These are phyloP conservation scores for Serpula lacrymans DNA, from an alignment of 768 basidiomycete genomes.

Conservation along the genomic window DNA sequence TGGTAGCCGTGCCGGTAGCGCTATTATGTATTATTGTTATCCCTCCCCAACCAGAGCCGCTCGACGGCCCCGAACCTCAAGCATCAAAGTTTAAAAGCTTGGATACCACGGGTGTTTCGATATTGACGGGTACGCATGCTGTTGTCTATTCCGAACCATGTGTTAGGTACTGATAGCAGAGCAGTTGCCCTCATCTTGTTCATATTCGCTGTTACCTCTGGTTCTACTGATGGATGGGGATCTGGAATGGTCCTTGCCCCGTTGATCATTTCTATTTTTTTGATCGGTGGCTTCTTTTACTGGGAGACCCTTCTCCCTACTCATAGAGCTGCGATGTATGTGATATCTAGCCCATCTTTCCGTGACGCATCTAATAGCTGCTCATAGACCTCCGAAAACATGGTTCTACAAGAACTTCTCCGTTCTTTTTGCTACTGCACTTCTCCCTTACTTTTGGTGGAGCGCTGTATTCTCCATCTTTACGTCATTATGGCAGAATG, in stretches of 20 bases:
- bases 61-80: background rate
- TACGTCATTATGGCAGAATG: conserved; percentile 38
- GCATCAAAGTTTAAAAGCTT: conserved; percentile 26
- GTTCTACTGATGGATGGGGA: conserved; percentile 48
- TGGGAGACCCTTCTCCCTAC: conserved; percentile 43
- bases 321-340: conserved; percentile 42
- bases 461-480: conserved; percentile 28
- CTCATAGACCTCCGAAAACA: conserved; percentile 35
- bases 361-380: background rate
- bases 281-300: conserved; percentile 43
- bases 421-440: conserved; percentile 34
- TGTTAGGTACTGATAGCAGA: background rate
- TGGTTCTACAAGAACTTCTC: conserved; percentile 42
- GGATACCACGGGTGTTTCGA: conserved; percentile 36
- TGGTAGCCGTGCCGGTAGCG: conserved; percentile 34
- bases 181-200: conserved; percentile 36
- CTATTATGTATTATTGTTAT: conserved; percentile 31
- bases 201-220: conserved; percentile 43
- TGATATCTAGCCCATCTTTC: conserved; percentile 2
- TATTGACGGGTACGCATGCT: conserved; percentile 30
- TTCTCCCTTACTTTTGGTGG: conserved; percentile 45
- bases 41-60: conserved; percentile 19
- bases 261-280: conserved; percentile 41
- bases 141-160: background rate
- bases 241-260: conserved; percentile 42